Conservation (phyloP, 345 rosid genomes). For the Microcos paniculata region DNA sequence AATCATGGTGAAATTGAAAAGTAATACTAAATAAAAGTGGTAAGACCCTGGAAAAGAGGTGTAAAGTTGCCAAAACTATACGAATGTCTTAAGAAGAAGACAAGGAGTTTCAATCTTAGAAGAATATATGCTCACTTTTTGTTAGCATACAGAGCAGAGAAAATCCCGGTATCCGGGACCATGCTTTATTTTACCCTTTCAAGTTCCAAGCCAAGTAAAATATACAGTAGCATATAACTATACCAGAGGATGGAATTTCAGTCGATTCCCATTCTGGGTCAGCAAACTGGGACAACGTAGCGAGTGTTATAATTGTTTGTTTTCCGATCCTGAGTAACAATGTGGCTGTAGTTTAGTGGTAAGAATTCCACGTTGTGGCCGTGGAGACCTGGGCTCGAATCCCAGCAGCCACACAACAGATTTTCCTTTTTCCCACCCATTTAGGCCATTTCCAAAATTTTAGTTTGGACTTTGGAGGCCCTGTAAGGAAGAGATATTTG, state of each 20-base stretch:
- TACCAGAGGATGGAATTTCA: neutral
- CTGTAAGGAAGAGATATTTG: too few relatives aligned
- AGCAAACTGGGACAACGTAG: too few relatives aligned
- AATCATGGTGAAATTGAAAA: neutral
- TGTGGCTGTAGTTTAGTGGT: constrained; percentile 92
- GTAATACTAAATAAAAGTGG: neutral
- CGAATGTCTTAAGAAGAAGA: constrained; percentile 22
- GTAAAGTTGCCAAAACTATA: constrained; percentile 16
- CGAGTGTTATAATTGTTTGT: too few relatives aligned
- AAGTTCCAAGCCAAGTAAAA: neutral
- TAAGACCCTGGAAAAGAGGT: constrained; percentile 20
- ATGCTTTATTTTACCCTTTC: constrained; percentile 12
- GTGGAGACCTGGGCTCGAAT: constrained; percentile 96
- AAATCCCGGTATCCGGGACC: constrained; percentile 19
- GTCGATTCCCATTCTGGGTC: too few relatives aligned
- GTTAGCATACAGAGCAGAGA: neutral
- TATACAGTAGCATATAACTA: neutral
- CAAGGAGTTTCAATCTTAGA: constrained; percentile 6
- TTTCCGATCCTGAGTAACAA: too few relatives aligned
- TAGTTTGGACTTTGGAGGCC: too few relatives aligned
- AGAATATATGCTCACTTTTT: constrained; percentile 22
- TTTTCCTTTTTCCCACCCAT: too few relatives aligned
- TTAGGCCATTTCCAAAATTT: too few relatives aligned
- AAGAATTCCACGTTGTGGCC: constrained; percentile 90
- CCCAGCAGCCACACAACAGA: constrained; percentile 70